Conservation (phyloP, 345 rosid genomes). For the Lumnitzera littorea region DNA sequence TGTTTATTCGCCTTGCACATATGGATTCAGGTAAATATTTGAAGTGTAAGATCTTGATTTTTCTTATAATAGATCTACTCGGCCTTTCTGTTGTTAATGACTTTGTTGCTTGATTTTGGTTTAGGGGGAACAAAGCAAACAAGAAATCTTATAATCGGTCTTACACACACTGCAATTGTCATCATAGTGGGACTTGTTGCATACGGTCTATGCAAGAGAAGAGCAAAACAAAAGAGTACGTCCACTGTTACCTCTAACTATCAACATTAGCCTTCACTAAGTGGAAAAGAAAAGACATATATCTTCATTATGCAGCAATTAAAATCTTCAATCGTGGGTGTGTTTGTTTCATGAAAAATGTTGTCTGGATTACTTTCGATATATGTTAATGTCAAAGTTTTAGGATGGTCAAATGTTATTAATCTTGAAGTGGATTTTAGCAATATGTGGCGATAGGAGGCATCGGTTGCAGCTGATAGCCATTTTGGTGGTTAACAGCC, state of each 20-base stretch:
- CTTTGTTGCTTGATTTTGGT: neutral
- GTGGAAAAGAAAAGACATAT: neutral
- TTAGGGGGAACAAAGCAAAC: neutral
- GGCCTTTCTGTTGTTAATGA: neutral
- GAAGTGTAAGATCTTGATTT: no score
- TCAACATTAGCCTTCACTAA: neutral
- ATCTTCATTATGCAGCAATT: no score
- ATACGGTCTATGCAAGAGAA: neutral
- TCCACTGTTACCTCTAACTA: no score
- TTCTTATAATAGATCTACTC: neutral
- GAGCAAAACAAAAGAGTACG: constrained; percentile 4
- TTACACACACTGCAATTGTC: constrained; percentile 1
- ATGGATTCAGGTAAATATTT: neutral
- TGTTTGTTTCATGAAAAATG: no score
- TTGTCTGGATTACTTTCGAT: no score
- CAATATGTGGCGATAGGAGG: no score
- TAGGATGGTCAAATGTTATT: no score
- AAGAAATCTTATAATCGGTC: constrained; percentile 1
- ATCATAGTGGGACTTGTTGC: constrained; percentile 2
- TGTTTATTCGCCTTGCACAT: constrained; percentile 7
- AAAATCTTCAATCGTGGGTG: no score
- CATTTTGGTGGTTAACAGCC: no score
- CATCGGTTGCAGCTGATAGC: no score
- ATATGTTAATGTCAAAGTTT: no score
- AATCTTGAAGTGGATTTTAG: no score